phyloP scores from a whole-genome alignment of 2,329 filamentous ascomycete species.

The Colletotrichum theobromicola region DNA sequence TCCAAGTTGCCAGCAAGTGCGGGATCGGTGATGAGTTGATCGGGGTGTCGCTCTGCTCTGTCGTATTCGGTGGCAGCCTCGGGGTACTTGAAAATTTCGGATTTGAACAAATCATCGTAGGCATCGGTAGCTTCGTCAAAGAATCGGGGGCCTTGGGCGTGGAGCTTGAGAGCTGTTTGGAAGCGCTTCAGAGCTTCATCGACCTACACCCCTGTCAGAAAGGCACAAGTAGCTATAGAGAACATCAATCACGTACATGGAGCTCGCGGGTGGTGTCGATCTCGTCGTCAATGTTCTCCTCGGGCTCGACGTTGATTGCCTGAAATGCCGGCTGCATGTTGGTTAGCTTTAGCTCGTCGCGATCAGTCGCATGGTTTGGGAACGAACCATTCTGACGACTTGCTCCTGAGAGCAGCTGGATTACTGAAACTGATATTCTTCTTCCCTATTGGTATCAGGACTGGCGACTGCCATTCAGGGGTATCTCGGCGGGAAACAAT shows the following conservation, averaged over 20 bases:
- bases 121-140: slow-evolving; percentile 80
- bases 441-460: not conserved
- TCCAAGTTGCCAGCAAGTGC: slow-evolving; percentile 57
- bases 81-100: slow-evolving; percentile 92
- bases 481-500: not conserved
- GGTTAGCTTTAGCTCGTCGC: not conserved
- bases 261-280: slow-evolving; percentile 95
- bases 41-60: slow-evolving; percentile 65
- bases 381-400: slow-evolving; percentile 3
- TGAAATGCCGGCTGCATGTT: slow-evolving; percentile 69
- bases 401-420: not conserved
- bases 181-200: slow-evolving; percentile 97
- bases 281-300: slow-evolving; percentile 89
- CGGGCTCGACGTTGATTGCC: slow-evolving; percentile 92
- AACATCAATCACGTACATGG: slow-evolving; percentile 58
- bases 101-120: slow-evolving; percentile 84
- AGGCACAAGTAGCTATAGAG: not conserved
- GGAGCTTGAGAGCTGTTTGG: slow-evolving; percentile 87
- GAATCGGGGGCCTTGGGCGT: slow-evolving; percentile 81
- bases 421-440: not conserved
- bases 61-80: slow-evolving; percentile 87
- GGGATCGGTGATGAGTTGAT: slow-evolving; percentile 53
- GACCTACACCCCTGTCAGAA: slow-evolving; percentile 57
- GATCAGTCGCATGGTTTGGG: not conserved
- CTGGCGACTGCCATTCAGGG: not conserved